Base-by-base conservation (phyloP, 106 monocot species). In the Dactylorhiza incarnata region DNA sequence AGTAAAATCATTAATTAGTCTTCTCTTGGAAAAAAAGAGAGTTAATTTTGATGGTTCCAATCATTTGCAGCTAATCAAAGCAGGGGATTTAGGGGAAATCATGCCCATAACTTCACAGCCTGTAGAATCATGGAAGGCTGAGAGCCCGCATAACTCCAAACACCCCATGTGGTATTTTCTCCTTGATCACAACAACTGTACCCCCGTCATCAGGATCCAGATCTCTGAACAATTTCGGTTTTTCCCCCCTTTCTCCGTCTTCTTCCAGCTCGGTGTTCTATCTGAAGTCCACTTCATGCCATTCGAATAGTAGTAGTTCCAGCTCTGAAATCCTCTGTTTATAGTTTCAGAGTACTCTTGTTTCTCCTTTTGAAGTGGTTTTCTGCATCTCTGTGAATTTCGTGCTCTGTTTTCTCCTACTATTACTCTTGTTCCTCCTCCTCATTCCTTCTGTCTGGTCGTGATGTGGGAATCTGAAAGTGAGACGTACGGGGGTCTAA, bases 381-480 rank as follows among this genome's bases (percentile, higher is more conserved):
- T 51, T 51, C 24, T 50, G 10, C 73, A 24, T 50, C 22, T 20
- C 25, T 19, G 15, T 22, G 26, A 9, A 9, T 73, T 12, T 3
- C 48, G 7, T 73, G 5, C 68, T 45, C 44, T 25, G 24, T 29
- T 15, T 68, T 68, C 23, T 20, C 48, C 45, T 56, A 6, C 23
- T 62, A 20, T n/a, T 6, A 14, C 14, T 19, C 9, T 15, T 11
- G 13, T 15, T 62, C 17, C 49, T 74, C 46, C 16, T 79, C 48
- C n/a, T n/a, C n/a, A n/a, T n/a, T 37, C 37, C 3, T 37, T 3
- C 37, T 37, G 37, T 37, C 37, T 37, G 49, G 29, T 25, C 49
- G 68, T 24, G 16, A 95, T 95, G 95, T 95, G 95, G 95, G 95
- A 95, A 47, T 85, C 86, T 1, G 95, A 95, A 79, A 79, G 86